Conservation (phyloP, 2,329 filamentous ascomycete species). For the Ophiostoma quercus region DNA sequence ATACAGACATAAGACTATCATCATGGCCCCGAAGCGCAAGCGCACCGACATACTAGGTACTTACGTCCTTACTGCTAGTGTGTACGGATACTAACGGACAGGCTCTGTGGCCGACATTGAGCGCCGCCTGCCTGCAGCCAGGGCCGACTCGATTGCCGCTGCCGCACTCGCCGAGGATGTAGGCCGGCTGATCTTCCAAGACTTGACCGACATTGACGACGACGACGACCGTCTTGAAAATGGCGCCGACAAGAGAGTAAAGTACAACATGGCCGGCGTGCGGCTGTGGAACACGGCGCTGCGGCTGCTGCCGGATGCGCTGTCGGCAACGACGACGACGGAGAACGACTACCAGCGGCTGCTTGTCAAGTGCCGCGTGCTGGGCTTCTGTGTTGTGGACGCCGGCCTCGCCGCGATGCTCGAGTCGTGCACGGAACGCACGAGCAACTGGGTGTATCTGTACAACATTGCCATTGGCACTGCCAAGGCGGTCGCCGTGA, state of each 20-base stretch:
- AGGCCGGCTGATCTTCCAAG: background rate
- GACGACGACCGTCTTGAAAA: background rate
- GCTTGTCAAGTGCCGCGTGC: constrained; percentile 38
- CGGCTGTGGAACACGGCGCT: constrained; percentile 26
- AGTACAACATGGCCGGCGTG: constrained; percentile 19
- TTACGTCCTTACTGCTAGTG: background rate
- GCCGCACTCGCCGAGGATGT: constrained; percentile 21
- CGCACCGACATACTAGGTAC: background rate
- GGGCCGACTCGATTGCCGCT: constrained; percentile 20
- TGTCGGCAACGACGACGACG: background rate
- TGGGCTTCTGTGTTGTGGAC: constrained; percentile 57
- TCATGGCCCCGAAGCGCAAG: background rate
- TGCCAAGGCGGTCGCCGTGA: constrained; percentile 44
- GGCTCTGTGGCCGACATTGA: constrained; percentile 15
- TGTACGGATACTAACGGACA: background rate
- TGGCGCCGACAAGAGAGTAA: background rate
- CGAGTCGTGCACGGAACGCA: background rate
- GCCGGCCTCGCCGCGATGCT: background rate
- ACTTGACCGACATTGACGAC: background rate
- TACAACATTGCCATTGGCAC: constrained; percentile 17
- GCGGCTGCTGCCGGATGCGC: background rate
- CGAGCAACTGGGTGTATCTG: constrained; percentile 14
- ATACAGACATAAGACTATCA: background rate
- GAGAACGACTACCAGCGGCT: background rate
- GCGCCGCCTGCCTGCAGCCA: constrained; percentile 20